Evolutionary conservation across 2,329 filamentous ascomycete species (phyloP).

Genomic region (Aspergillus japonicus): DNA sequence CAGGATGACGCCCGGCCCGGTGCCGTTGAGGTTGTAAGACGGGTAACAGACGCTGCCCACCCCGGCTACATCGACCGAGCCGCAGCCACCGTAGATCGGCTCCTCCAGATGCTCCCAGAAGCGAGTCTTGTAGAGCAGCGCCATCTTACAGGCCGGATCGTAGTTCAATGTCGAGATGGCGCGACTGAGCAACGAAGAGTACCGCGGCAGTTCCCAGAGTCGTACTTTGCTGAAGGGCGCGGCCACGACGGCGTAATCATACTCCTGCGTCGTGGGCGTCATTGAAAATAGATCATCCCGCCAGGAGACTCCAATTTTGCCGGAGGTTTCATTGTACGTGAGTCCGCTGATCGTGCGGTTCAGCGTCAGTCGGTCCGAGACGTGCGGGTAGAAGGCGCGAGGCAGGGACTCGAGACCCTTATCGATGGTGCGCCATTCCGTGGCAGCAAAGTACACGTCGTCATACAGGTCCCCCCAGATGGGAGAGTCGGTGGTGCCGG

Average conservation of each 20-base stretch:
- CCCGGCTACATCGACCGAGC: constrained; percentile 29
- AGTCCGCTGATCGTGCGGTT: constrained; percentile 59
- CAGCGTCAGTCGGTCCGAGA: constrained; percentile 58
- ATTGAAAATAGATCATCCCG: constrained; percentile 42
- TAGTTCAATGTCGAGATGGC: constrained; percentile 53
- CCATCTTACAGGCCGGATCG: constrained; percentile 55
- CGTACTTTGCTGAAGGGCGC: constrained; percentile 65
- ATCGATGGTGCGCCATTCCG: constrained; percentile 65
- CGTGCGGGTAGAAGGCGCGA: constrained; percentile 60
- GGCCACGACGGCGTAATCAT: constrained; percentile 67
- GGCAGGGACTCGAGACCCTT: constrained; percentile 60
- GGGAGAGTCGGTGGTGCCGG: constrained; percentile 44
- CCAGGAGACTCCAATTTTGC: constrained; percentile 61
- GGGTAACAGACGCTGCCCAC: constrained; percentile 39
- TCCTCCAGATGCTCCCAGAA: constrained; percentile 56
- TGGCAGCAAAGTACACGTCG: constrained; percentile 59
- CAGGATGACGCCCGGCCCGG: constrained; percentile 36
- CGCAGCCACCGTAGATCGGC: constrained; percentile 61
- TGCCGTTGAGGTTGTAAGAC: constrained; percentile 37
- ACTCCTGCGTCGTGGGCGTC: constrained; percentile 50
- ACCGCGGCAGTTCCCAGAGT: constrained; percentile 59
- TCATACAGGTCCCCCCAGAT: constrained; percentile 57
- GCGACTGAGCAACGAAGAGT: constrained; percentile 50
- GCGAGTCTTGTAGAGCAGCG: constrained; percentile 66
- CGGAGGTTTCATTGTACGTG: constrained; percentile 49